Evolutionary conservation across 495 filamentous ascomycete species (phyloP).

Genomic region (Podospora conica): DNA sequence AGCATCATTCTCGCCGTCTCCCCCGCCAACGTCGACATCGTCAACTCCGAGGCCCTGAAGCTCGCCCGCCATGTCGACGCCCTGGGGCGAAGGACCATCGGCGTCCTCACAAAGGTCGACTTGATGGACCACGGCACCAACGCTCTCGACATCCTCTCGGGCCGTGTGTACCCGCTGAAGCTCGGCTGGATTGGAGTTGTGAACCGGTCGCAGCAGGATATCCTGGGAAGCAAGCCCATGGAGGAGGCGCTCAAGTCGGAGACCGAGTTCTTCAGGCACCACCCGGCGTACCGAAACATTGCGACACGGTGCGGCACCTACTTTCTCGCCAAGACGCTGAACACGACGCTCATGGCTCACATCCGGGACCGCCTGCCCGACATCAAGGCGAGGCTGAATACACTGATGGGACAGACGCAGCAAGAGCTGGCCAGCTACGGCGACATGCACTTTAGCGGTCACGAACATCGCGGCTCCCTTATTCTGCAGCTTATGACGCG

Average conservation of each 20-base stretch:
- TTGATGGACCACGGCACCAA: conserved; percentile 99
- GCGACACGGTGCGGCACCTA: conserved; percentile 90
- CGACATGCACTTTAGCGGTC: conserved; percentile 95
- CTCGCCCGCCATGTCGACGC: conserved; percentile 95
- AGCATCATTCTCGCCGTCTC: conserved; percentile 97
- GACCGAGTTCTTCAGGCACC: conserved; percentile 91
- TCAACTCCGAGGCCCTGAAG: conserved; percentile 97
- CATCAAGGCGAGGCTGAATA: conserved; percentile 96
- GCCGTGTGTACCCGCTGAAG: conserved; percentile 93
- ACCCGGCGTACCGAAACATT: conserved; percentile 96
- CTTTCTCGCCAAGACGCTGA: conserved; percentile 90
- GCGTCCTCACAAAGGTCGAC: conserved; percentile 94
- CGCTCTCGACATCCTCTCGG: conserved; percentile 91
- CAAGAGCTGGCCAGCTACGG: conserved; percentile 98
- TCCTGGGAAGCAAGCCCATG: conserved; percentile 88
- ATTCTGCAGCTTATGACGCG: conserved; percentile 98
- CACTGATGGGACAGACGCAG: conserved; percentile 97
- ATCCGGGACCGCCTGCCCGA: conserved; percentile 94
- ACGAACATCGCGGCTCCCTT: conserved; percentile 90
- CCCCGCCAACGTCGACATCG: conserved; percentile 94
- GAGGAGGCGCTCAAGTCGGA: conserved; percentile 85
- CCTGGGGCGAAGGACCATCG: conserved; percentile 89
- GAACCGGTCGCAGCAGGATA: conserved; percentile 97
- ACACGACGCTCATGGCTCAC: conserved; percentile 89
- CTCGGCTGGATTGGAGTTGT: conserved; percentile 97